Evolutionary conservation across 2,329 filamentous ascomycete genomes (phyloP).

Genomic region (Amauroascus verrucosus): DNA sequence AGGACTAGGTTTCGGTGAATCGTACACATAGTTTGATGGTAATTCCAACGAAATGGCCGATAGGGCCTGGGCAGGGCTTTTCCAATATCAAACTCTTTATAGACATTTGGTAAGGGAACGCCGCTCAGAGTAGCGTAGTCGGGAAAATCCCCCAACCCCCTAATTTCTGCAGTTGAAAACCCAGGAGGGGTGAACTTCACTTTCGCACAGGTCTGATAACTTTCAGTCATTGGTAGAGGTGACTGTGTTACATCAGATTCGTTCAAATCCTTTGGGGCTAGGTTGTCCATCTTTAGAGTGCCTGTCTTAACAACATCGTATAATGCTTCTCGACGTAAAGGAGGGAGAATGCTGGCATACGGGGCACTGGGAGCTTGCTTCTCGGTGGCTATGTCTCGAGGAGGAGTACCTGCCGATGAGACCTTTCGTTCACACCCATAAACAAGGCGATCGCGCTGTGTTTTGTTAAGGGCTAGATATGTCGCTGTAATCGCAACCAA

Average conservation of each 20-base stretch:
- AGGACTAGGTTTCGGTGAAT: slow-evolving; percentile 15
- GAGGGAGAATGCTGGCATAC: slow-evolving; percentile 44
- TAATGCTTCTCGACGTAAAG: slow-evolving; percentile 42
- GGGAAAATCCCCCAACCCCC: slow-evolving; percentile 62
- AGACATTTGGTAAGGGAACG: slow-evolving; percentile 57
- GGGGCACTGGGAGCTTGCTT: slow-evolving; percentile 13
- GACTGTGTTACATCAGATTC: slow-evolving; percentile 28
- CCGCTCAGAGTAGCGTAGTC: slow-evolving; percentile 67
- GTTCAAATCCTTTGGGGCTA: slow-evolving; percentile 20
- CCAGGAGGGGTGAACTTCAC: slow-evolving; percentile 53
- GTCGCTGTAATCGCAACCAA: neutral
- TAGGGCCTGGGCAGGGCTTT: slow-evolving; percentile 64
- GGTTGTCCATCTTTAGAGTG: slow-evolving; percentile 15
- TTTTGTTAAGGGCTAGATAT: slow-evolving; percentile 23
- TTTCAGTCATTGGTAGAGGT: slow-evolving; percentile 33
- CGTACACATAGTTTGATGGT: slow-evolving; percentile 87
- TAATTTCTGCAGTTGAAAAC: slow-evolving; percentile 60
- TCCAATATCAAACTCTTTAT: slow-evolving; percentile 55
- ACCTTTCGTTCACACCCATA: slow-evolving; percentile 31
- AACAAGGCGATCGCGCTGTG: slow-evolving; percentile 33
- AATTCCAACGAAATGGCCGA: slow-evolving; percentile 70
- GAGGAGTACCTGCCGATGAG: slow-evolving; percentile 44
- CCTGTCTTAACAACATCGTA: slow-evolving; percentile 23
- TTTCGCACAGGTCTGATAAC: slow-evolving; percentile 30
- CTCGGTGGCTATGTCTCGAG: slow-evolving; percentile 27